phyloP scores from a whole-genome alignment of 1,284 basidiomycete genomes.

The Pseudozyma hubeiensis region DNA sequence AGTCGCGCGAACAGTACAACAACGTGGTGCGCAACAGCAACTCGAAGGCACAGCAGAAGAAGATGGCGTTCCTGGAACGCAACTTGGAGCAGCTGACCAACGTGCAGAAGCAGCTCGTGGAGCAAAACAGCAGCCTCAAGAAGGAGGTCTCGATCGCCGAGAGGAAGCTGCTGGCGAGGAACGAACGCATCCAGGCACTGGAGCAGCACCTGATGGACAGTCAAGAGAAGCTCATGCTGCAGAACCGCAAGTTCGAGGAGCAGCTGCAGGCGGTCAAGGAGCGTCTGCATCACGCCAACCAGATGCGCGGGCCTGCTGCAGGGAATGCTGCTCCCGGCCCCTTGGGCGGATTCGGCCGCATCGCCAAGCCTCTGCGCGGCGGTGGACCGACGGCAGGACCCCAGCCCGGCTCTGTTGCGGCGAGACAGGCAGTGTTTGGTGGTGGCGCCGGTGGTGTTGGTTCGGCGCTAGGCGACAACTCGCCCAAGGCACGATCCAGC shows the following conservation, averaged over 20 bases:
- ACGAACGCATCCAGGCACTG: slow-evolving; percentile 86
- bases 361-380: slow-evolving; percentile 94
- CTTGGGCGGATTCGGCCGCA: slow-evolving; percentile 85
- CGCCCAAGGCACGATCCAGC: slow-evolving; percentile 54
- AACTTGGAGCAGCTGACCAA: slow-evolving; percentile 94
- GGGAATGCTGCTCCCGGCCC: slow-evolving; percentile 70
- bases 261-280: slow-evolving; percentile 92
- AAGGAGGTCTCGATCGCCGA: slow-evolving; percentile 97
- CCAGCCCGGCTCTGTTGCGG: slow-evolving; percentile 43
- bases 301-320: slow-evolving; percentile 73
- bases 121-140: slow-evolving; percentile 97
- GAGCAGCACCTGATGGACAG: slow-evolving; percentile 92
- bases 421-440: slow-evolving; percentile 35
- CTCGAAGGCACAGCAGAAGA: slow-evolving; percentile 97
- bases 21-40: slow-evolving; percentile 98
- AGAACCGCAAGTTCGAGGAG: slow-evolving; percentile 95
- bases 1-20: slow-evolving; percentile 99
- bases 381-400: slow-evolving; percentile 71
- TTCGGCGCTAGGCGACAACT: slow-evolving; percentile 40
- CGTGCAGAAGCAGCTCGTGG: slow-evolving; percentile 98
- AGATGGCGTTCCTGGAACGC: slow-evolving; percentile 98
- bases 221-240: slow-evolving; percentile 86
- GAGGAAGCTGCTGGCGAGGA: slow-evolving; percentile 92
- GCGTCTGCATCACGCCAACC: slow-evolving; percentile 85
- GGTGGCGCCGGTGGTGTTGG: slow-evolving; percentile 4